phyloP scores from a whole-genome alignment of 495 filamentous ascomycete species.

The Penicillium canariense region DNA sequence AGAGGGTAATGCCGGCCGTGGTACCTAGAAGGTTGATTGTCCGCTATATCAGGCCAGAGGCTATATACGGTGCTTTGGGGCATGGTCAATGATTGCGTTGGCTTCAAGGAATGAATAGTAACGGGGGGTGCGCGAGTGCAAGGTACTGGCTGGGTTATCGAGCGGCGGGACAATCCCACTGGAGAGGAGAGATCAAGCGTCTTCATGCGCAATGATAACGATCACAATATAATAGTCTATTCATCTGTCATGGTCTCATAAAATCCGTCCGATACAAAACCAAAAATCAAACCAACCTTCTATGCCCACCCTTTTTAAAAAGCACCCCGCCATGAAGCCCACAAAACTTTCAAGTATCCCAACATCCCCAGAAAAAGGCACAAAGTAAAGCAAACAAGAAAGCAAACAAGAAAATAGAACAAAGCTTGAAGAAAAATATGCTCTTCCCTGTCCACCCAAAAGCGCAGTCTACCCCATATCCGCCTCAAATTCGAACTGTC shows the following conservation, averaged over 20 bases:
- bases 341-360: background rate
- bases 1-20: too few species aligned
- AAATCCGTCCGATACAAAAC: background rate
- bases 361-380: background rate
- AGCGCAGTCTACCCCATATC: background rate
- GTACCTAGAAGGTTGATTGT: too few species aligned
- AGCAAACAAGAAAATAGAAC: background rate
- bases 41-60: too few species aligned
- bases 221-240: background rate
- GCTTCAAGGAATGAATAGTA: too few species aligned
- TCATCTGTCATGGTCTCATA: conserved; percentile 20
- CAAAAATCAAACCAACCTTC: background rate
- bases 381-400: background rate
- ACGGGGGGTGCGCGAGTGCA: too few species aligned
- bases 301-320: background rate
- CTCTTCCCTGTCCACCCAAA: background rate
- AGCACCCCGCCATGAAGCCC: background rate
- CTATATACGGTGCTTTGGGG: too few species aligned
- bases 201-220: too few species aligned
- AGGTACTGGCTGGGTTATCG: too few species aligned
- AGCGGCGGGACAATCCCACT: too few species aligned
- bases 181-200: too few species aligned
- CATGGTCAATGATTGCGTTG: too few species aligned
- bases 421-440: background rate
- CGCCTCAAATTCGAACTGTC: conserved; percentile 17